Conservation (phyloP, 2,329 filamentous ascomycete species). For the Neobulgaria alba region DNA sequence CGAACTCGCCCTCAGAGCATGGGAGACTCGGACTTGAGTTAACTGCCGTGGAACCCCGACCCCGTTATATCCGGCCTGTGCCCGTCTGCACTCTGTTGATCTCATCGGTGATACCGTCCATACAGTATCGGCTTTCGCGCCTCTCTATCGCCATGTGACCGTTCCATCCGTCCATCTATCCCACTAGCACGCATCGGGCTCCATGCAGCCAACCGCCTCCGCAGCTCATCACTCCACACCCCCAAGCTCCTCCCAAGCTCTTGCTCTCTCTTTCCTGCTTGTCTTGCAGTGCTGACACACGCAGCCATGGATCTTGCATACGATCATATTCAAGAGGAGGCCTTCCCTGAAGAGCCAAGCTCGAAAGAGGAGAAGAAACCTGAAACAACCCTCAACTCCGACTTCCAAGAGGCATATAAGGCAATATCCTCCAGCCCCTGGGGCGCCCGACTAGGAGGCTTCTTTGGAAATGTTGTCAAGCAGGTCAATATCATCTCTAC, state of each 20-base stretch:
- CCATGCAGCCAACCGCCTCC: background rate
- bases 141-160: background rate
- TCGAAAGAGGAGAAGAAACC: slow-evolving; percentile 38
- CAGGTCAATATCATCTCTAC: slow-evolving; percentile 49
- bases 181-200: background rate
- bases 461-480: slow-evolving; percentile 87
- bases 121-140: too few relatives aligned
- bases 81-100: too few relatives aligned
- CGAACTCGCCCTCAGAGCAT: too few relatives aligned
- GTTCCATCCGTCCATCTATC: background rate
- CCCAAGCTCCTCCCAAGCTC: background rate
- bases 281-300: background rate
- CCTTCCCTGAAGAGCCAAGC: slow-evolving; percentile 46
- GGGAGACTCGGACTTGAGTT: too few relatives aligned
- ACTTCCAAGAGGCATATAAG: slow-evolving; percentile 92
- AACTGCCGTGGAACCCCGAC: too few relatives aligned
- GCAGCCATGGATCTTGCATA: slow-evolving; percentile 84
- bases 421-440: slow-evolving; percentile 86
- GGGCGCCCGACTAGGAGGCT: slow-evolving; percentile 80
- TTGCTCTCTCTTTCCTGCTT: background rate
- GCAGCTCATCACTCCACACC: background rate
- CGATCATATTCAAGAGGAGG: slow-evolving; percentile 89
- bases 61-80: too few relatives aligned
- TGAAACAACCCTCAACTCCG: slow-evolving; percentile 62
- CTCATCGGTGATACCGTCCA: too few relatives aligned